A percentile compares a stretch with the other conserved stretches of the same genome.
These are phyloP conservation scores for Erysimum cheiri DNA, from an alignment of 441 rosid species.

Conservation along the genomic window DNA sequence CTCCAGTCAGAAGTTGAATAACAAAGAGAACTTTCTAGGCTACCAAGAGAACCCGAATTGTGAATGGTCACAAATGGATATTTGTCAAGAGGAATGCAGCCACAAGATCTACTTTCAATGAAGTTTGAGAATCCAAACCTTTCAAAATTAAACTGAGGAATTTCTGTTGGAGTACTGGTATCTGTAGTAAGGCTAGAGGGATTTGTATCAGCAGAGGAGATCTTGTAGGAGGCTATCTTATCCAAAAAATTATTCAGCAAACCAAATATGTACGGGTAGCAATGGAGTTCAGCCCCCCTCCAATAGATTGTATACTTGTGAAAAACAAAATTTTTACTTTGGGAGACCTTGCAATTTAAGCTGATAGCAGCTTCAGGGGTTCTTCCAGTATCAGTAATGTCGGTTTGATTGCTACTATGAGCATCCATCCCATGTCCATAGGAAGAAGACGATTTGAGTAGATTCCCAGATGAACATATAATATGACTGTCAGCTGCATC, in stretches of 20 bases:
- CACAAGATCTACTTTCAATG: conserved; percentile 60
- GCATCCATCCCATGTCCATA: conserved; percentile 48
- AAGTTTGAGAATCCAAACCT: conserved; percentile 87
- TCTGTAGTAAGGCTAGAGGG: conserved; percentile 40
- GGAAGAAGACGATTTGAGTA: conserved; percentile 46
- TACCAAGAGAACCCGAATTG: conserved; percentile 62
- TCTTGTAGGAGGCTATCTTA: conserved; percentile 55
- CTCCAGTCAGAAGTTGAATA: conserved; percentile 67
- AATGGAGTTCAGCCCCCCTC: conserved; percentile 81
- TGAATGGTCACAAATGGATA: conserved; percentile 75
- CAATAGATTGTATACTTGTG: conserved; percentile 57
- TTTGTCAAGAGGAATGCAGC: conserved; percentile 66
- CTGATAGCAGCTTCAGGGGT: conserved; percentile 54
- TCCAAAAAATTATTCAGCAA: conserved; percentile 62
- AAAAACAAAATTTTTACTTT: conserved; percentile 42
- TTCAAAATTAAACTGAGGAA: conserved; percentile 56
- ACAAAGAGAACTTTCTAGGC: conserved; percentile 63
- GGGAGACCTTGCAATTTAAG: conserved; percentile 64
- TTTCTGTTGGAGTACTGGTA: conserved; percentile 43
- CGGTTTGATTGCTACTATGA: conserved; percentile 41
- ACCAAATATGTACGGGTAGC: conserved; percentile 73
- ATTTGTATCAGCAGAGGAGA: conserved; percentile 42
- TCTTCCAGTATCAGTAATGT: conserved; percentile 36
- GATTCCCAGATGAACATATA: conserved; percentile 64
- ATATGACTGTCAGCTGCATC: conserved; percentile 52